phyloP scores from a whole-genome alignment of 2,329 filamentous ascomycete species.

The Fusarium verrucosum region DNA sequence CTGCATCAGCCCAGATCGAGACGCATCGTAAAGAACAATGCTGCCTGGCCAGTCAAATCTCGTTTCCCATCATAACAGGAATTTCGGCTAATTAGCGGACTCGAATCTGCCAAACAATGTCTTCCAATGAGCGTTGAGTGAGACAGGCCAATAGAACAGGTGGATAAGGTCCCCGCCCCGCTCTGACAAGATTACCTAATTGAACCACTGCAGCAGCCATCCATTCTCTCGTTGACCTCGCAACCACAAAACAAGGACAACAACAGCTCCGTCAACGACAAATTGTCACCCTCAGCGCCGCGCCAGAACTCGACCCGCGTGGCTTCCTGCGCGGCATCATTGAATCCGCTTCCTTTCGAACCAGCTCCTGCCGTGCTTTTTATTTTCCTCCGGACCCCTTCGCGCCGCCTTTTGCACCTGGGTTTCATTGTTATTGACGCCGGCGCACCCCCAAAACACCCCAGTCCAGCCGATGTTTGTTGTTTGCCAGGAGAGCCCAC shows the following conservation, averaged over 20 bases:
- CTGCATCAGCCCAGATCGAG: constrained; percentile 23
- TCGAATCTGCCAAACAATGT: neutral
- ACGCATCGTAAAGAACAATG: constrained; percentile 26
- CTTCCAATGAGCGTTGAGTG: constrained; percentile 10
- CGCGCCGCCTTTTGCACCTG: constrained; percentile 9
- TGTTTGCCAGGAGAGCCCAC: constrained; percentile 44
- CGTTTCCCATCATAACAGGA: constrained; percentile 26
- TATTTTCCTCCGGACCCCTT: constrained; percentile 28
- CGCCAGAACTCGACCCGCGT: constrained; percentile 36
- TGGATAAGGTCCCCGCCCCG: constrained; percentile 8
- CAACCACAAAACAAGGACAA: constrained; percentile 56
- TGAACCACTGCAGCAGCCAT: constrained; percentile 23
- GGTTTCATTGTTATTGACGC: constrained; percentile 41
- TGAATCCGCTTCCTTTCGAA: constrained; percentile 13
- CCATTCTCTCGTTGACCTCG: constrained; percentile 54
- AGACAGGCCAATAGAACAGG: constrained; percentile 30
- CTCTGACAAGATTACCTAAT: constrained; percentile 36
- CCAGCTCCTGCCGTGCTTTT: constrained; percentile 8
- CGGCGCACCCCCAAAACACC: constrained; percentile 44
- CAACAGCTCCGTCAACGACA: constrained; percentile 47
- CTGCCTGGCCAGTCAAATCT: constrained; percentile 28
- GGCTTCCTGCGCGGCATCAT: constrained; percentile 26
- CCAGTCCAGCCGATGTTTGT: constrained; percentile 53
- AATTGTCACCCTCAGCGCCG: constrained; percentile 44
- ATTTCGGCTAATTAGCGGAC: constrained; percentile 43